phyloP scores from a whole-genome alignment of 2,329 filamentous ascomycete species.

The Fusarium tanahbumbuense region DNA sequence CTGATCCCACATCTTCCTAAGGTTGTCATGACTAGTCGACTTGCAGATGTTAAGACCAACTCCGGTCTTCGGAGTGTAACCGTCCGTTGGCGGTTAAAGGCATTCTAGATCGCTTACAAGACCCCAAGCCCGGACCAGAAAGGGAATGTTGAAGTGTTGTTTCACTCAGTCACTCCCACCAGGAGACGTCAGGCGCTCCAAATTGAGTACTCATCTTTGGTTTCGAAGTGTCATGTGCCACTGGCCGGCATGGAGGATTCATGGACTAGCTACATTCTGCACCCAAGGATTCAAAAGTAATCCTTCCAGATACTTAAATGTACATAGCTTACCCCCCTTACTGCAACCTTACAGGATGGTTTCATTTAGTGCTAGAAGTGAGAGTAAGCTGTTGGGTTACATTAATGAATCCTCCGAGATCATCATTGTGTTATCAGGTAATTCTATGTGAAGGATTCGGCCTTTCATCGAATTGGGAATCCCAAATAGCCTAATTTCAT shows the following conservation, averaged over 20 bases:
- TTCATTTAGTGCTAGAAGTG: not conserved
- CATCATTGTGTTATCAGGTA: not conserved
- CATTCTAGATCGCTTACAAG: not conserved
- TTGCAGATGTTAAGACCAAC: not conserved
- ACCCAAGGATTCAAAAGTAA: not conserved
- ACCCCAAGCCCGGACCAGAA: not conserved
- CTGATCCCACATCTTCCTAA: accelerated
- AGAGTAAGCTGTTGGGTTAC: not conserved
- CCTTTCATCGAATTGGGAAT: not conserved
- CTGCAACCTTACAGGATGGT: not conserved
- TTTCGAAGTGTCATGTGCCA: not conserved
- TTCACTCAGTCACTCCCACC: not conserved
- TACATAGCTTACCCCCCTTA: not conserved
- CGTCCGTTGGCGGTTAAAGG: not conserved
- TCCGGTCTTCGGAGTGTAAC: not conserved
- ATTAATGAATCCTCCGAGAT: not conserved
- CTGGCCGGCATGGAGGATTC: not conserved
- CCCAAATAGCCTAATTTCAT: not conserved
- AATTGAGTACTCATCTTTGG: not conserved
- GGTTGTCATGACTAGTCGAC: not conserved
- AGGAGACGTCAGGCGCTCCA: not conserved
- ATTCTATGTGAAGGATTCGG: not conserved
- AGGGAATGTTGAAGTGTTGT: not conserved
- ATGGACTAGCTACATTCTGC: not conserved
- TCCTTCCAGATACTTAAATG: not conserved